A percentile compares a stretch with the other conserved stretches of the same genome.
Conservation (phyloP, 1,284 basidiomycete genomes). For the Mycosarcoma mackinlayi region DNA sequence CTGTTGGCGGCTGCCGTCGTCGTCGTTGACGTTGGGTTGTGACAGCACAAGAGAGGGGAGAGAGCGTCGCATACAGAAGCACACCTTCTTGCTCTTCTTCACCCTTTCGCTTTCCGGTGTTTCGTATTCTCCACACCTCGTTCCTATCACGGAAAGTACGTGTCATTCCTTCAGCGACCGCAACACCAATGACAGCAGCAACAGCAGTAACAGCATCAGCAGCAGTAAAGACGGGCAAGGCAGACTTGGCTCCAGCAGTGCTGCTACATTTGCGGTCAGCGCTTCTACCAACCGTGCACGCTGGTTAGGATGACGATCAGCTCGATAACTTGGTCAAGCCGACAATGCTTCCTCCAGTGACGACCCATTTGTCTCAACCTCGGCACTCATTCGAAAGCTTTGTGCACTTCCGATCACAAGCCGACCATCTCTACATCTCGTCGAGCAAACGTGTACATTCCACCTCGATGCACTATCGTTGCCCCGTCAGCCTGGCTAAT, state of each 20-base stretch:
- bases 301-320: neutral
- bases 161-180: slow-evolving; percentile 10
- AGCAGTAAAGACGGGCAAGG: neutral
- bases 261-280: neutral
- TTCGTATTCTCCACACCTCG: slow-evolving; percentile 30
- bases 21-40: slow-evolving; percentile 1
- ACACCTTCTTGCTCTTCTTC: slow-evolving; percentile 9
- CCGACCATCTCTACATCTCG: too few species aligned
- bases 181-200: slow-evolving; percentile 4
- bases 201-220: neutral
- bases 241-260: neutral
- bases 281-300: neutral
- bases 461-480: too few species aligned
- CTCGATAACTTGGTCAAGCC: too few species aligned
- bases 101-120: slow-evolving; percentile 28
- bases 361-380: too few species aligned
- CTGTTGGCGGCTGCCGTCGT: neutral
- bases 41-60: too few species aligned
- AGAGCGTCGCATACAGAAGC: neutral
- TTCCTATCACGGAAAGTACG: slow-evolving; percentile 48
- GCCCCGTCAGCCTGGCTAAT: too few species aligned
- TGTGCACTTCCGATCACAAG: neutral
- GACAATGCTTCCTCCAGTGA: too few species aligned
- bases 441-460: too few species aligned
- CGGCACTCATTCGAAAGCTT: too few species aligned